Evolutionary conservation across 768 basidiomycete genomes (phyloP), one percentile per base, ranked within the genome.

Genomic region (Mycena vulgaris): DNA sequence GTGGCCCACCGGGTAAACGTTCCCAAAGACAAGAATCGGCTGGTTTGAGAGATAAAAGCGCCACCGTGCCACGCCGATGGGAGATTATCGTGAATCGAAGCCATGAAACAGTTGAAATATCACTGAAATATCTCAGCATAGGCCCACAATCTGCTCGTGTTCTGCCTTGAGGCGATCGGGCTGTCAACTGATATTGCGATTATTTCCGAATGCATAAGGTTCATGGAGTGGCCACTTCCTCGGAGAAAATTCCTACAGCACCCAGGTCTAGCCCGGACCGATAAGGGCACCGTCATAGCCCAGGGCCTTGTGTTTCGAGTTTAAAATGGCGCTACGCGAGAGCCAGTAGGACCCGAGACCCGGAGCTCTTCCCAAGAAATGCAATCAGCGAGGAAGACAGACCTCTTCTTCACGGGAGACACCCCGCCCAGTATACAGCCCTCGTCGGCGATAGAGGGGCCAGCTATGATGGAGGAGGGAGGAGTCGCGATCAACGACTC

Each of bases 121-220:
- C 51, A 48, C 30, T 53, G 33, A 39, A 48, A 53, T 62, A 63
- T 68, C 66, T 65, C 66, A 72, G 68, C 57, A 73, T 73, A 73
- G 71, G 5, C 39, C 45, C 35, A 25, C 5, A 57, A 73, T 67
- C 72, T 73, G 45, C 72, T 79, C 82, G 83, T 84, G 83, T 85
- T 83, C 75, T 82, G 86, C 87, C 87, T 87, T 83, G 85, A 87
- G 87, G 87, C 80, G 78, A 80, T 81, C 70, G 80, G 73, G 52
- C 31, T 71, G 70, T 71, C 70, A 71, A 61, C 35, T 66, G 69
- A 66, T 70, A 66, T 45, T 61, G 64, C 45, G 53, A 62, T n/a
- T 35, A 66, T 37, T 63, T 30, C 64, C 25, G 52, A 73, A 74
- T 68, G 57, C 66, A 68, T 72, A 67, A 66, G 48, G 60, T 59